Conservation (phyloP, 257 asterid species). For the Verbascum thapsus region DNA sequence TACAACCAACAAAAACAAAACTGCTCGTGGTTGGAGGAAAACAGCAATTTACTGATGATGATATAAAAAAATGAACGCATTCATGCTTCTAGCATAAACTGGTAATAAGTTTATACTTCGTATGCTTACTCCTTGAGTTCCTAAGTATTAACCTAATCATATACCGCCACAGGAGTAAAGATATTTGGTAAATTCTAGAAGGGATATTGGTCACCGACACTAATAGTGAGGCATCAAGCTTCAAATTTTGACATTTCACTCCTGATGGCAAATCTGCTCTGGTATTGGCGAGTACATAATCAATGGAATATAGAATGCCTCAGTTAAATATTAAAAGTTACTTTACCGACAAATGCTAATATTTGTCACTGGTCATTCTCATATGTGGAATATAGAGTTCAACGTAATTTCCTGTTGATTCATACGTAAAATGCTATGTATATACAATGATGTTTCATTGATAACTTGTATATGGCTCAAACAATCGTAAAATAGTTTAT, state of each 20-base stretch:
- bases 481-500: neutral
- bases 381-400: neutral
- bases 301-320: neutral
- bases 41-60: conserved; percentile 8
- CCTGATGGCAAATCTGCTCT: neutral
- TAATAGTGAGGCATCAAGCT: neutral
- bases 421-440: conserved; percentile 14
- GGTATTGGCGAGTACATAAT: conserved; percentile 5
- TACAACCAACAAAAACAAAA: conserved; percentile 17
- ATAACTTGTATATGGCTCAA: conserved; percentile 10
- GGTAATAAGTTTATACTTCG: conserved; percentile 16
- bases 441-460: neutral
- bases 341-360: conserved; percentile 13
- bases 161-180: conserved; percentile 22
- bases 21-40: conserved; percentile 17
- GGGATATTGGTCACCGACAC: neutral
- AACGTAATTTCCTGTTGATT: conserved; percentile 1
- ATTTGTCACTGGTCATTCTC: neutral
- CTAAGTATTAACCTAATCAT: too few species aligned
- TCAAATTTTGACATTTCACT: conserved; percentile 1
- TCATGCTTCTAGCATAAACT: conserved; percentile 9
- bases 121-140: neutral
- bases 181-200: conserved; percentile 9
- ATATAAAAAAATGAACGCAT: conserved; percentile 14
- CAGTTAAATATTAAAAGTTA: neutral